Evolutionary conservation across 345 rosid genomes (phyloP), one percentile per base, ranked within the genome.

Genomic region (Draba incana): DNA sequence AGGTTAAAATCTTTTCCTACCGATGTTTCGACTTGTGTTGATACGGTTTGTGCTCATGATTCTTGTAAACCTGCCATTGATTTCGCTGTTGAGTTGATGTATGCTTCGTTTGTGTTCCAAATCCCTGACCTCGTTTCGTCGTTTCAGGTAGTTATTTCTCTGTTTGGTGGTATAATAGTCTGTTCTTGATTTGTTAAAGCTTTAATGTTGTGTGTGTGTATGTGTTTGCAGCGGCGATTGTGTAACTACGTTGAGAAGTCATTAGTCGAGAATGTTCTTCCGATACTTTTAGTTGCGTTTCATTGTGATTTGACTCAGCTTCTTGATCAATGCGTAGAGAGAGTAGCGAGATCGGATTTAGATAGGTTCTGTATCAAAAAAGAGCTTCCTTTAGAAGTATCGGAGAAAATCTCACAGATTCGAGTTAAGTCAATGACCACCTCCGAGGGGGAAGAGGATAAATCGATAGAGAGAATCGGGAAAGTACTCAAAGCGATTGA

Each of bases 401-500:
- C 84, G 0, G 88, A 83, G 46, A 62, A 76, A 11, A 87, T 94
- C 68, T 82, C 74, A 66, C 44, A 64, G 59, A 77, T 91, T 45
- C 87, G 86, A 25, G 62, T 24, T 41, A 84, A 83, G 69, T 76
- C 76, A 3, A 11, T 69, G 41, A 66, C 62, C 47, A 37, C 12
- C 5, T 72, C 16, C 1, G 81, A 53, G 30, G 64, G 49, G 12
- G 88, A 58, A 66, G 86, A 58, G 68, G 86, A 84, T 44, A 27
- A 81, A 61, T 85, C 8, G 3, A 78, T 81, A 68, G 92, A 91
- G 82, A 83, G 91, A 77, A 79, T 82, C 12, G 79, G 77, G 80
- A 89, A 91, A 77, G 86, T 94, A 68, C 92, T 81, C 52, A 94
- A 80, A 80, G 98, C 99, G 62, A 78, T 94, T 31, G 99, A 94